A percentile compares a stretch with the other conserved stretches of the same genome.
Conservation (phyloP, 2,329 filamentous ascomycete genomes). For the Stagonosporopsis chrysanthemi region DNA sequence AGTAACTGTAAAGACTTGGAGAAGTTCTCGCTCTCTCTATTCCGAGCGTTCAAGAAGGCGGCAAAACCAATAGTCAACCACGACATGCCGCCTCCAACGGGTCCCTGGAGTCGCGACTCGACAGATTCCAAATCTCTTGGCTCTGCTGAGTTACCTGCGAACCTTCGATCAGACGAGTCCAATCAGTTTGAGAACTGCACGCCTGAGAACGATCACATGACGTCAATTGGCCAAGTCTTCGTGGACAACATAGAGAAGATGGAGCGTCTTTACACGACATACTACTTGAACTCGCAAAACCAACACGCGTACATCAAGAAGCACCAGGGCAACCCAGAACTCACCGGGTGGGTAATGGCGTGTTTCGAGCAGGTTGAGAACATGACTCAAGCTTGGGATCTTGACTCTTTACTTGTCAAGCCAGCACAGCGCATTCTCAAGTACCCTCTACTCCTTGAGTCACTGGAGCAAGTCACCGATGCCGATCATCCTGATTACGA, state of each 20-base stretch:
- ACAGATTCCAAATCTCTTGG: slow-evolving; percentile 27
- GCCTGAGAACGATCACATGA: slow-evolving; percentile 63
- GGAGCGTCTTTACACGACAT: slow-evolving; percentile 71
- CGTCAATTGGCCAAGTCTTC: slow-evolving; percentile 67
- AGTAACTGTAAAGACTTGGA: slow-evolving; percentile 92
- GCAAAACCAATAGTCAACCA: slow-evolving; percentile 75
- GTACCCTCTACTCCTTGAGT: slow-evolving; percentile 85
- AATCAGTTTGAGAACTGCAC: slow-evolving; percentile 44
- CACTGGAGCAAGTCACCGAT: slow-evolving; percentile 80
- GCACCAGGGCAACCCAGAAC: slow-evolving; percentile 62
- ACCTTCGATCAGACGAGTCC: slow-evolving; percentile 29
- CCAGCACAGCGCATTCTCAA: slow-evolving; percentile 94
- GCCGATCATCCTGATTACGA: slow-evolving; percentile 82
- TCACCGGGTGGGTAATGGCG: slow-evolving; percentile 84
- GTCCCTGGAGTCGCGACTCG: slow-evolving; percentile 36
- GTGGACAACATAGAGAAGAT: slow-evolving; percentile 63
- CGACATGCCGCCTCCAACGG: slow-evolving; percentile 47
- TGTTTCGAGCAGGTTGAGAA: slow-evolving; percentile 93
- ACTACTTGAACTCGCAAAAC: slow-evolving; percentile 69
- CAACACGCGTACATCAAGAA: slow-evolving; percentile 69
- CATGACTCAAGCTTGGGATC: slow-evolving; percentile 90
- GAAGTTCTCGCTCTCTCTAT: slow-evolving; percentile 80
- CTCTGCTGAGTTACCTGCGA: slow-evolving; percentile 27
- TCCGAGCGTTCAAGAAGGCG: slow-evolving; percentile 80
- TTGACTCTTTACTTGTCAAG: slow-evolving; percentile 96